phyloP scores from a whole-genome alignment of 2,329 filamentous ascomycete species.

The Neurospora sp. region DNA sequence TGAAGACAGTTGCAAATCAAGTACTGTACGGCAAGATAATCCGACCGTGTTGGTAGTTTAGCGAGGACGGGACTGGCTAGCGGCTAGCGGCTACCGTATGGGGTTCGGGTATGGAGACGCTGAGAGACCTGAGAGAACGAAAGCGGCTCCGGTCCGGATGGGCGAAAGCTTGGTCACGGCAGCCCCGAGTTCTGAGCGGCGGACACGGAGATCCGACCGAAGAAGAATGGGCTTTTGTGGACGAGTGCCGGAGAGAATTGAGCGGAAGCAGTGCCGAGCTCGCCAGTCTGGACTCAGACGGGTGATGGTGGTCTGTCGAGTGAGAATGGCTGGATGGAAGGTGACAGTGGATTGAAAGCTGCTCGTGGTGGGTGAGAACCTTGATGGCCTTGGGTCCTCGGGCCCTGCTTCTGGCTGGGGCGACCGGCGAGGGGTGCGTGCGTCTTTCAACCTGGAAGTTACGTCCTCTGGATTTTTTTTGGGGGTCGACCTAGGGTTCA shows the following conservation, averaged over 20 bases:
- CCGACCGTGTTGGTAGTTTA: not conserved
- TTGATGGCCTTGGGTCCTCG: constrained; percentile 12
- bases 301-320: not conserved
- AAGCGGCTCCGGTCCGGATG: not conserved
- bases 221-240: not conserved
- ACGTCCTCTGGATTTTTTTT: not conserved
- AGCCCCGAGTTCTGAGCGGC: not conserved
- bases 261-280: not conserved
- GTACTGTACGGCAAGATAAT: not conserved
- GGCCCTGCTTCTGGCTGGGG: not conserved
- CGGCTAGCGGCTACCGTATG: not conserved
- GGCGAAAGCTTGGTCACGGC: not conserved
- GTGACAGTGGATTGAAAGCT: not conserved
- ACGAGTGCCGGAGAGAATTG: not conserved
- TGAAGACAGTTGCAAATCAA: constrained; percentile 1
- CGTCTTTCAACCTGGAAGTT: not conserved
- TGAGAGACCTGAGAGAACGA: not conserved
- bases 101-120: not conserved
- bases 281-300: not conserved
- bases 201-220: not conserved
- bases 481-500: not conserved
- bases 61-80: not conserved
- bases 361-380: constrained; percentile 14
- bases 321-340: constrained; percentile 12
- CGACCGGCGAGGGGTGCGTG: not conserved